Evolutionary conservation across 257 asterid species (phyloP), one percentile per base, ranked within the genome.

Genomic region (Echium plantagineum): DNA sequence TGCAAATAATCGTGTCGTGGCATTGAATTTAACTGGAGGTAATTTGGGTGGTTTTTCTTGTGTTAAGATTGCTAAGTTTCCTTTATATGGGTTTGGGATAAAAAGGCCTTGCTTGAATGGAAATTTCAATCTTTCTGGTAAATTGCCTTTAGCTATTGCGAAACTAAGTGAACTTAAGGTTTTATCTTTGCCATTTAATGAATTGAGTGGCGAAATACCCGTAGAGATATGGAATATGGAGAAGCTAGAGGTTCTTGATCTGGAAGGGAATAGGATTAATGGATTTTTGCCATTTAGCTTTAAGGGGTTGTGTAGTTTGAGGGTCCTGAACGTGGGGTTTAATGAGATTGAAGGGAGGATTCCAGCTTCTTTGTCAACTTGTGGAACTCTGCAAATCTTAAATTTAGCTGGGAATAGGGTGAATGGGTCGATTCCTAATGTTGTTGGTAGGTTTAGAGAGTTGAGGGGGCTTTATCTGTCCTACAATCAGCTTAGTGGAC

Each of bases 171-270:
- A 84, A 21, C 94, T 88, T 15, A 82, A 51, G 81, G 69, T 88
- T 66, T 75, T 91, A 47, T 85, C 96, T 0, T 69, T 88, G 57
- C 89, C 98, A 49, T 91, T 84, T 67, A 88, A 91, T 69, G 94
- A 83, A 61, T 71, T 91, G 57, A 72, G 79, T 63, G 98, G 94
- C 60, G 94, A 68, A 53, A 84, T 91, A 60, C 96, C 94, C 38
- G 55, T 12, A 30, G 90, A 74, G 47, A 63, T 91, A 54, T 91
- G 94, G 94, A 82, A 73, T 19, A 79, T 88, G 96, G 94, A 82
- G 46, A 88, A 85, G 49, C 93, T 91, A 28, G 96, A 91, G 72
- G 94, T 91, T 66, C 84, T 88, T 74, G 95, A 91, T 73, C 95
- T 91, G 7, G 96, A 91, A 56, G 98, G 96, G 71, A 91, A 91